Conservation (phyloP, 208 protist genomes). For the Wallacemonas sp. region DNA sequence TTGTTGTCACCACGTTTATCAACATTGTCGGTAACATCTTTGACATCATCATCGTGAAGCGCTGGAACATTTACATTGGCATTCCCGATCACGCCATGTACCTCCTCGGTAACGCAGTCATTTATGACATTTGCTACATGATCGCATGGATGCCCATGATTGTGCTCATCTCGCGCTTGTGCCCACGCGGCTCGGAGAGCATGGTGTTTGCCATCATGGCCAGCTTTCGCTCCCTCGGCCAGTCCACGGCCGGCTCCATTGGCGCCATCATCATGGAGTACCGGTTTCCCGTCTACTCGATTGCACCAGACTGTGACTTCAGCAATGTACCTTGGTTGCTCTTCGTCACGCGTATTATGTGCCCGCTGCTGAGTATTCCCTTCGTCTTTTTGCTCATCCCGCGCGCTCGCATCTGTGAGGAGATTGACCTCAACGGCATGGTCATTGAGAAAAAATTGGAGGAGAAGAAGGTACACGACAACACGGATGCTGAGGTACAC, state of each 20-base stretch:
- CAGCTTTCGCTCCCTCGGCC: constrained; percentile 57
- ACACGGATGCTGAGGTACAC: not conserved
- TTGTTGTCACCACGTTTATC: constrained; percentile 40
- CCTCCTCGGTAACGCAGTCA: constrained; percentile 45
- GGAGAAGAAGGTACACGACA: constrained; percentile 7
- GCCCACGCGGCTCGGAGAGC: constrained; percentile 53
- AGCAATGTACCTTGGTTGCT: constrained; percentile 39
- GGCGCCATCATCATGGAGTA: constrained; percentile 38
- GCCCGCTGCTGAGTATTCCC: constrained; percentile 41
- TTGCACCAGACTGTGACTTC: constrained; percentile 48
- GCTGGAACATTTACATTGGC: constrained; percentile 36
- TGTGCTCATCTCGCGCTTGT: constrained; percentile 64
- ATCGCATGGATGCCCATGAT: constrained; percentile 60
- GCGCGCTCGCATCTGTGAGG: constrained; percentile 32
- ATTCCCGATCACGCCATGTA: constrained; percentile 44
- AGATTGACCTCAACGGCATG: constrained; percentile 35
- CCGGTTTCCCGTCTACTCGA: constrained; percentile 27
- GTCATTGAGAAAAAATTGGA: constrained; percentile 11
- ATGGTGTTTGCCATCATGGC: constrained; percentile 67
- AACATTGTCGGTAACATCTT: constrained; percentile 36
- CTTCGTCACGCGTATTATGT: constrained; percentile 36
- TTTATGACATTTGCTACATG: constrained; percentile 46
- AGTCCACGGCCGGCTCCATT: constrained; percentile 24
- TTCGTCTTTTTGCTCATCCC: constrained; percentile 51
- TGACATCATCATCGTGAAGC: constrained; percentile 51